Conservation (phyloP, 805 yeast species). For the Yamadazyma sp. region DNA sequence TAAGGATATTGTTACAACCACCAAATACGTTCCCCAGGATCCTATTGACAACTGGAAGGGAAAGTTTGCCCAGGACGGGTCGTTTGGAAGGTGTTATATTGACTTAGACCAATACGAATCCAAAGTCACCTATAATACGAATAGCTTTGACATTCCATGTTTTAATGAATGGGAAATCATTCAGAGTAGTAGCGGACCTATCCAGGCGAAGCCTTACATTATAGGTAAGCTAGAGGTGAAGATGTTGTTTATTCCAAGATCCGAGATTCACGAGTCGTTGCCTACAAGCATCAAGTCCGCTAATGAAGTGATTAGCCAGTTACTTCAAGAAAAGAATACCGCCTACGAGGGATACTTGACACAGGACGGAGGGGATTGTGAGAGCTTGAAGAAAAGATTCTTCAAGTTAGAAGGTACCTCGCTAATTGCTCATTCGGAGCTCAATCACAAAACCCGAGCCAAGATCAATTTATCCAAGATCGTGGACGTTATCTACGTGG, state of each 20-base stretch:
- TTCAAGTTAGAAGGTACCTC: constrained; percentile 72
- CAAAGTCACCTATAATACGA: constrained; percentile 53
- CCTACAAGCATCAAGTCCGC: constrained; percentile 66
- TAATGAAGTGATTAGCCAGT: constrained; percentile 32
- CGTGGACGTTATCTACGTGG: constrained; percentile 48
- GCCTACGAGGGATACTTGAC: constrained; percentile 66
- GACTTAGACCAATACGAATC: constrained; percentile 58
- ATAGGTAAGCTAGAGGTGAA: constrained; percentile 68
- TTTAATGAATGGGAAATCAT: constrained; percentile 78
- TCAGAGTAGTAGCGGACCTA: constrained; percentile 22
- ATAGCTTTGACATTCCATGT: constrained; percentile 56
- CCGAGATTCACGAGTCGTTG: constrained; percentile 56
- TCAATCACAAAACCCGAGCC: constrained; percentile 66
- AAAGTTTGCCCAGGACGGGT: constrained; percentile 79
- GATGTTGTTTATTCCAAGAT: constrained; percentile 68
- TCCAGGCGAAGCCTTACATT: constrained; percentile 48
- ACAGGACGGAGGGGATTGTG: constrained; percentile 92
- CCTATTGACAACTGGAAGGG: constrained; percentile 60
- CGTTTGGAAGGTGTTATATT: constrained; percentile 78
- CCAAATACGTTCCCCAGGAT: constrained; percentile 52
- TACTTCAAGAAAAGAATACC: constrained; percentile 25
- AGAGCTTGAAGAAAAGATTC: constrained; percentile 67
- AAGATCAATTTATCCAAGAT: constrained; percentile 74
- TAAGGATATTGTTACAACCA: constrained; percentile 48
- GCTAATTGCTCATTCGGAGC: constrained; percentile 74